Conservation (phyloP, 1,284 basidiomycete genomes). For the Phellopilus nigrolimitatus region DNA sequence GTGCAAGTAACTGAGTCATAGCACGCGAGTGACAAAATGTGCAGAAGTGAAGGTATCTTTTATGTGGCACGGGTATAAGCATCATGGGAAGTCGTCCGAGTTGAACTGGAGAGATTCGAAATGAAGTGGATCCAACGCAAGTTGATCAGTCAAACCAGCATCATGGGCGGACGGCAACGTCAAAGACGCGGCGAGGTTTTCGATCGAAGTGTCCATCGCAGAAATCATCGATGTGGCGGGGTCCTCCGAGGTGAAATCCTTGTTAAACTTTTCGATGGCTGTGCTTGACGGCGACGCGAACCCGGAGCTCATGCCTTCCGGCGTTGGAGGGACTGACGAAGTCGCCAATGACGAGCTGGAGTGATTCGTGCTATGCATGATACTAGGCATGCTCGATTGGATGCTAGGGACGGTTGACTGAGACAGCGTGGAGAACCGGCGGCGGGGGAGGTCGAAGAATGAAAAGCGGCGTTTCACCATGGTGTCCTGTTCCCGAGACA, state of each 20-base stretch:
- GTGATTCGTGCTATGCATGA: constrained; percentile 8
- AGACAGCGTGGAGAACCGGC: constrained; percentile 9
- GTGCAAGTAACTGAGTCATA: no score
- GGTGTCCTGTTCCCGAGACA: not conserved
- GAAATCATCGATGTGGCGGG: constrained; percentile 1
- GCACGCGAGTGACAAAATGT: not conserved
- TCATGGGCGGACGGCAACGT: constrained; percentile 8
- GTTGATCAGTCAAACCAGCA: not conserved
- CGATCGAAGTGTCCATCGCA: constrained; percentile 1
- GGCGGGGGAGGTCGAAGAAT: constrained; percentile 16
- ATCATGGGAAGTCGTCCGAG: constrained; percentile 18
- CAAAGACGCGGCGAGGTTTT: constrained; percentile 16
- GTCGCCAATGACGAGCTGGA: constrained; percentile 16
- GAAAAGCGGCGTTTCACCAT: constrained; percentile 19
- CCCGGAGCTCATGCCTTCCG: constrained; percentile 4
- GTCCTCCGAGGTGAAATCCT: not conserved
- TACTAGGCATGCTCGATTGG: constrained; percentile 5
- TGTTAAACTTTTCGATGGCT: constrained; percentile 1
- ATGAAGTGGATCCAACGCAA: constrained; percentile 12
- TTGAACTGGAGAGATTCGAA: constrained; percentile 20
- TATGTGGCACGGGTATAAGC: constrained; percentile 6
- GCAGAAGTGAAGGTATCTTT: constrained; percentile 6
- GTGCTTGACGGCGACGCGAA: constrained; percentile 10
- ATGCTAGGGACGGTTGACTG: constrained; percentile 1
- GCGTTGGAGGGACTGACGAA: constrained; percentile 12